Evolutionary conservation across 2,329 filamentous ascomycete genomes (phyloP), one percentile per base, ranked within the genome.

Genomic region (Emydomyces testavorans): DNA sequence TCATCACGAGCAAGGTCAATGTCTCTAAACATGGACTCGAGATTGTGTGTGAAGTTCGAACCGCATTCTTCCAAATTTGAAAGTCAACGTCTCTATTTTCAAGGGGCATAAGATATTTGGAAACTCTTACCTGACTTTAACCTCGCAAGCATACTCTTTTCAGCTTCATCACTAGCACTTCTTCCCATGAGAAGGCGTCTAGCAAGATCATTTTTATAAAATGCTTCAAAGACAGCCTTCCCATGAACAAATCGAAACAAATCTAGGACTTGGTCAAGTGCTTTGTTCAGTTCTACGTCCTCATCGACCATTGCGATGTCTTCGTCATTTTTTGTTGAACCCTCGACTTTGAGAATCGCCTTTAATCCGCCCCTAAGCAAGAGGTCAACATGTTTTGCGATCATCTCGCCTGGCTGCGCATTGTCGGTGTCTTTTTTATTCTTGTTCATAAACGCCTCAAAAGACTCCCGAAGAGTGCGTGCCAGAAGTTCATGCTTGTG

Each of bases 1-100:
- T 96, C 90, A 58, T 96, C 92, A 52, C 84, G 83, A 10, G 85
- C 85, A 16, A 95, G 75, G 61, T 95, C 89, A 65, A 96, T 87
- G 60, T 99, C 92, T 65, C 94, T 94, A 72, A 99, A 98, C 92
- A 99, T 99, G 53, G 90, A 86, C 66, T 99, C 93, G 0, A 99
- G 74, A 59, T 98, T 98, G 62, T 94, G 89, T 0, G 92, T 98
- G 63, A 98, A 96, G 57, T 79, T 85, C 11, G 85, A 83, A 32
- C 92, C 92, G 61, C 92, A 98, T 70, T 98, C 92, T 68, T 50
- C n/a, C 4, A 26, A n/a, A 28, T 34, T 18, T 40, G 44, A 36
- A 45, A 45, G 28, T 53, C 28, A 54, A 46, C 18, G 18, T 52
- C 16, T 36, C 24, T 42, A 24, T 11, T 36, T 46, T 44, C 32